Conservation (phyloP, 805 yeast genomes). For the Scheffersomyces lignosus region DNA sequence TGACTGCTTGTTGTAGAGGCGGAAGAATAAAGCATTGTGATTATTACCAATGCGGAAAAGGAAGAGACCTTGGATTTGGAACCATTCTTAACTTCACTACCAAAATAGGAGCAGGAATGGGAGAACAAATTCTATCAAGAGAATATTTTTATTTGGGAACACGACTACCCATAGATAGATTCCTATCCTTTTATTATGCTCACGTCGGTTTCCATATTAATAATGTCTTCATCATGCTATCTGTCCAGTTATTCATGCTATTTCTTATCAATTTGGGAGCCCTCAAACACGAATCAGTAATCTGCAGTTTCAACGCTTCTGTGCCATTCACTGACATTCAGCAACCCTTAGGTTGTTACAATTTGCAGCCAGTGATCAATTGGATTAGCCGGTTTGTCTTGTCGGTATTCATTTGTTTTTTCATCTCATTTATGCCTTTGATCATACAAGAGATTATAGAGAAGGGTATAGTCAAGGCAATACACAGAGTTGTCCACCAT, state of each 20-base stretch:
- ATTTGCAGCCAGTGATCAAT: constrained; percentile 77
- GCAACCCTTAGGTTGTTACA: constrained; percentile 81
- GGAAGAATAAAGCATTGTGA: constrained; percentile 95
- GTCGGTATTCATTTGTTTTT: constrained; percentile 89
- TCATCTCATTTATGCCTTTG: constrained; percentile 86
- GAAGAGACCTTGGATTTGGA: constrained; percentile 91
- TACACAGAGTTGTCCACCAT: constrained; percentile 69
- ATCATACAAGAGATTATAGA: constrained; percentile 86
- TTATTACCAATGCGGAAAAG: constrained; percentile 95
- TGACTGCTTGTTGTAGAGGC: constrained; percentile 84
- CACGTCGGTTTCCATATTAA: constrained; percentile 96
- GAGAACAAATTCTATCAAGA: constrained; percentile 89
- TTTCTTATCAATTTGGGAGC: constrained; percentile 80
- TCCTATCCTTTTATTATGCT: constrained; percentile 91
- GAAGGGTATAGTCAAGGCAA: constrained; percentile 77
- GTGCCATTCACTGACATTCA: constrained; percentile 73
- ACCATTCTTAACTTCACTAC: constrained; percentile 92
- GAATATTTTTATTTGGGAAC: constrained; percentile 92
- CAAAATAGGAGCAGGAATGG: constrained; percentile 98
- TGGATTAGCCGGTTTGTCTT: constrained; percentile 90
- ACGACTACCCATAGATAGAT: constrained; percentile 82
- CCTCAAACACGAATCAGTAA: constrained; percentile 66
- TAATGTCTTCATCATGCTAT: constrained; percentile 80
- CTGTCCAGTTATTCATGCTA: constrained; percentile 85
- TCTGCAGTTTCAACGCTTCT: constrained; percentile 65